These are phyloP conservation scores for Ophiostoma pallidulum DNA, from an alignment of 2,329 filamentous ascomycete genomes.

Conservation along the genomic window DNA sequence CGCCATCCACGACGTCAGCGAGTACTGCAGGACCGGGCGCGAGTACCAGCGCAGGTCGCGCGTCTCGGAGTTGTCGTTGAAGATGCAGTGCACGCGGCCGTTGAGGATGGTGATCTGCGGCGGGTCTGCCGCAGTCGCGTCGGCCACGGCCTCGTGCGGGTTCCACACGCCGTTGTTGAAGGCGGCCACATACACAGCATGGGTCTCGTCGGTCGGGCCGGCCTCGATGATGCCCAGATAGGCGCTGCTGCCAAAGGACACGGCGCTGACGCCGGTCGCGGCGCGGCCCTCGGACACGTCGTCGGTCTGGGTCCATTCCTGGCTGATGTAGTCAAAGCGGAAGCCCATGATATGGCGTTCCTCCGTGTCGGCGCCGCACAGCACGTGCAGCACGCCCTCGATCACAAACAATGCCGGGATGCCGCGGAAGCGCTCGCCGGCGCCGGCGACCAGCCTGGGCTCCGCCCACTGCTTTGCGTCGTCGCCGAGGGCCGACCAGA, in stretches of 20 bases:
- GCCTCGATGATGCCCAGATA: conserved; percentile 23
- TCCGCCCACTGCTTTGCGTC: conserved; percentile 15
- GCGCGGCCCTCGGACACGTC: conserved; percentile 27
- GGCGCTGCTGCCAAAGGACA: conserved; percentile 25
- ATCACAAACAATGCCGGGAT: conserved; percentile 27
- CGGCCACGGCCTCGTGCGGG: conserved; percentile 17
- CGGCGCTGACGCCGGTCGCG: conserved; percentile 25
- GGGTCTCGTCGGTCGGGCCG: conserved; percentile 15
- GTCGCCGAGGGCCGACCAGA: conserved; percentile 19
- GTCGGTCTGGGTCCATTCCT: conserved; percentile 23
- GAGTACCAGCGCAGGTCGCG: conserved; percentile 28
- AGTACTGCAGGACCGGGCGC: conserved; percentile 23
- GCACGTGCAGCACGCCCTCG: conserved; percentile 23
- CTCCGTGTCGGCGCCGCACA: conserved; percentile 22
- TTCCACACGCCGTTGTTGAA: conserved; percentile 17
- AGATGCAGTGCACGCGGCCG: conserved; percentile 26
- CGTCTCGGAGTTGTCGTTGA: conserved; percentile 22
- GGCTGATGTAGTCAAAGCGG: conserved; percentile 22
- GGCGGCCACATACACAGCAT: conserved; percentile 18
- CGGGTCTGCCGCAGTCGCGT: conserved; percentile 17
- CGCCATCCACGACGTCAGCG: conserved; percentile 52
- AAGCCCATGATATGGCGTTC: conserved; percentile 24
- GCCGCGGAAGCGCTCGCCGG: conserved; percentile 20
- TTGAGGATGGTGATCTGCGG: conserved; percentile 23
- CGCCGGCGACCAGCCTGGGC: conserved; percentile 11